phyloP scores from a whole-genome alignment of 192 early-diverging fungal species.

The Rhizophagus clarus region DNA sequence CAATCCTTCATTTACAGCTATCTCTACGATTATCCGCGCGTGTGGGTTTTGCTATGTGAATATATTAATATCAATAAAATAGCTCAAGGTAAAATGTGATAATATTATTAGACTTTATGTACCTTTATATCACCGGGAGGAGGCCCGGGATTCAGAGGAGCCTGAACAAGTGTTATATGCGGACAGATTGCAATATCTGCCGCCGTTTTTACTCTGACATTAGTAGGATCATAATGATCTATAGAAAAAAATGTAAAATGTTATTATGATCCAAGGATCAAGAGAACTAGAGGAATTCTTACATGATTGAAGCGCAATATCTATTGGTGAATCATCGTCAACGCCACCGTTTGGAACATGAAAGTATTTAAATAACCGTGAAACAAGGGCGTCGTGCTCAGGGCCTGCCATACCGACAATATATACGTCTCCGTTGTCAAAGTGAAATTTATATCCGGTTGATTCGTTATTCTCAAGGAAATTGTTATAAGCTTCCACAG shows the following conservation, averaged over 20 bases:
- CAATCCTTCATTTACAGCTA: slow-evolving; percentile 2
- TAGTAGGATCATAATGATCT: slow-evolving; percentile 19
- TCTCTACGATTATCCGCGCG: slow-evolving; percentile 8
- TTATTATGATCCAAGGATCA: slow-evolving; percentile 28
- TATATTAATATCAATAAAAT: slow-evolving; percentile 23
- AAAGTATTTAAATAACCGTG: not conserved
- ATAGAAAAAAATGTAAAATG: slow-evolving; percentile 24
- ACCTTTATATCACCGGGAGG: slow-evolving; percentile 19
- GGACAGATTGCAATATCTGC: slow-evolving; percentile 12
- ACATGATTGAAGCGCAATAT: slow-evolving; percentile 10
- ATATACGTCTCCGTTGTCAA: slow-evolving; percentile 17
- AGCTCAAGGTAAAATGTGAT: slow-evolving; percentile 20
- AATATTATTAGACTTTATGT: slow-evolving; percentile 26
- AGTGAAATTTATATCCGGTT: slow-evolving; percentile 22
- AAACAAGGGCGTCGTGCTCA: slow-evolving; percentile 8
- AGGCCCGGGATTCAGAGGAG: slow-evolving; percentile 23
- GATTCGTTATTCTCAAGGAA: slow-evolving; percentile 11
- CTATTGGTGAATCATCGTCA: slow-evolving; percentile 10
- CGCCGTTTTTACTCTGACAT: not conserved
- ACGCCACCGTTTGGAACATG: slow-evolving; percentile 17
- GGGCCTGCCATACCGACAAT: slow-evolving; percentile 15
- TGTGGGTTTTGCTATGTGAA: slow-evolving; percentile 20
- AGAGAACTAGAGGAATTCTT: slow-evolving; percentile 24
- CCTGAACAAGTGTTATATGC: not conserved
- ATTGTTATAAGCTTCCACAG: slow-evolving; percentile 23